Conservation (phyloP, 192 early-diverging fungal species). For the Rhizoclosmatium sp. region DNA sequence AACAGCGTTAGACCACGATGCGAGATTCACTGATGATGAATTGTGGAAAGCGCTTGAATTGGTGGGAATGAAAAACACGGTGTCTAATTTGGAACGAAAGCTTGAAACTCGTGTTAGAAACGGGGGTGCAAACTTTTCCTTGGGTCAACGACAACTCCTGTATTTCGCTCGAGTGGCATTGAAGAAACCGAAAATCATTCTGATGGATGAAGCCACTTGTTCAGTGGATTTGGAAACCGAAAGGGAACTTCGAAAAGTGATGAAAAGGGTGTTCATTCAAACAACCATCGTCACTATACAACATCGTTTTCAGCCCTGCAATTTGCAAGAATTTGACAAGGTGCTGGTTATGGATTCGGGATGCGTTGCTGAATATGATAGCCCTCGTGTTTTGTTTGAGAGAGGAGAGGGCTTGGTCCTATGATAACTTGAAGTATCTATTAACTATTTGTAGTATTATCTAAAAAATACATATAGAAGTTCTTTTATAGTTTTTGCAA, state of each 20-base stretch:
- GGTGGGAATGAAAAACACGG: slow-evolving; percentile 70
- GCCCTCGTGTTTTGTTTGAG: slow-evolving; percentile 57
- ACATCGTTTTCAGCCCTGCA: slow-evolving; percentile 46
- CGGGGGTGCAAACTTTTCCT: slow-evolving; percentile 74
- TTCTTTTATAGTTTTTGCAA: no score
- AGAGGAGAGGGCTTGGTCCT: slow-evolving; percentile 13
- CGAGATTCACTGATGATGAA: slow-evolving; percentile 65
- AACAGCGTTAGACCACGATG: slow-evolving; percentile 74
- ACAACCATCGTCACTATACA: slow-evolving; percentile 56
- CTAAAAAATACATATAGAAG: no score
- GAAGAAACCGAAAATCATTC: slow-evolving; percentile 28
- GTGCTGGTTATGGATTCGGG: slow-evolving; percentile 57
- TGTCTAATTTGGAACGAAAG: slow-evolving; percentile 62
- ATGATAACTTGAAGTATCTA: no score
- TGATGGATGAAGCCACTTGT: slow-evolving; percentile 53
- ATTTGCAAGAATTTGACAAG: slow-evolving; percentile 50
- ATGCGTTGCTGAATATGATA: slow-evolving; percentile 55
- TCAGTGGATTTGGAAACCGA: slow-evolving; percentile 74
- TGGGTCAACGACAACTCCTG: slow-evolving; percentile 79
- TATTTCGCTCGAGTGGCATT: slow-evolving; percentile 45
- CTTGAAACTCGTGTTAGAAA: slow-evolving; percentile 74
- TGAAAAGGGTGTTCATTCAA: slow-evolving; percentile 62
- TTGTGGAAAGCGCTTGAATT: slow-evolving; percentile 70
- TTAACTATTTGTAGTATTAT: no score
- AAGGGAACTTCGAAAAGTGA: slow-evolving; percentile 61